Evolutionary conservation across 2,329 filamentous ascomycete species (phyloP), one percentile per base, ranked within the genome.

Genomic region (Nigrospora osmanthi): DNA sequence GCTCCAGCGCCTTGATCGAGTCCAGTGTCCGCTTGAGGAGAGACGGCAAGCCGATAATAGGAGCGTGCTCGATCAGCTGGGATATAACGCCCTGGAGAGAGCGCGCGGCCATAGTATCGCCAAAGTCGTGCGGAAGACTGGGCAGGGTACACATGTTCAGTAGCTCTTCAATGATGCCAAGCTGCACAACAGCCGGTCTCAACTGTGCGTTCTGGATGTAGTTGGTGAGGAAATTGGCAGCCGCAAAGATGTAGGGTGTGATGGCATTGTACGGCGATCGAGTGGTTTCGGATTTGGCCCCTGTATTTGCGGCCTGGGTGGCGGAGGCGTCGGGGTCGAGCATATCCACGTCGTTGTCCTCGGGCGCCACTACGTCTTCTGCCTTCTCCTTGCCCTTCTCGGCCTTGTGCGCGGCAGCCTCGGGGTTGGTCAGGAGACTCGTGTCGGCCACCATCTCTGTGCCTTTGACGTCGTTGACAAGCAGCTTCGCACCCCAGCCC

Each of bases 71-170:
- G 7, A 90, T 80, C 50, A 96, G 76, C 51, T 84, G 77, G 50
- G 87, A 81, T 41, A 95, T 73, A 11, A 95, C 83, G 33, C 81
- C 78, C 14, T 83, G 79, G 44, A 96, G 72, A 48, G 85, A 81
- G 48, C 83, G 78, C 45, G 83, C 83, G 4, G 86, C 79, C 43
- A 75, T 67, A 6, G 78, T 77, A 35, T 85, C 82, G 35, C 82
- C 76, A 57, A 87, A 83, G 56, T 87, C 78, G 54, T 82, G 81
- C 1, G 88, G 81, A 39, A 97, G 73, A 60, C 88, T 90, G 6
- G 89, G 85, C 30, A 90, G 79, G 44, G 86, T 87, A 35, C 85
- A 85, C 45, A 96, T 80, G 58, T 96, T 89, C 44, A 98, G 72
- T 16, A 97, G 72, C 42, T 85, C 74, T 61, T 96, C 89, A 19